Percentiles rank a stretch among this genome's conserved stretches.
phyloP scores from a whole-genome alignment of 1,284 basidiomycete genomes.

The Acaromyces ingoldii region DNA sequence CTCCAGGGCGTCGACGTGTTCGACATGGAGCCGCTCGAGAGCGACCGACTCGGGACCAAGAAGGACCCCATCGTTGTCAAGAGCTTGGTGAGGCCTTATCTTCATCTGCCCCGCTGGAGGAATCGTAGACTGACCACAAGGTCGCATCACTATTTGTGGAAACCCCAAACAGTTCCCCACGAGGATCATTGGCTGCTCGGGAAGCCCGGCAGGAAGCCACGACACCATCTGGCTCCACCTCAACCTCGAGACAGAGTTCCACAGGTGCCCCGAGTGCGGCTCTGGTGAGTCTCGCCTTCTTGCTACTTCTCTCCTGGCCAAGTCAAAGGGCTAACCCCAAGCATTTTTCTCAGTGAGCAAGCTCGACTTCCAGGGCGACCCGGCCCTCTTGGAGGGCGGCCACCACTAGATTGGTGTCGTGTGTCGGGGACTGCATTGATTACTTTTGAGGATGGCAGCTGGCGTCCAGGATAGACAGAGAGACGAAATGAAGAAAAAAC shows the following conservation, averaged over 20 bases:
- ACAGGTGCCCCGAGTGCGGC: slow-evolving; percentile 49
- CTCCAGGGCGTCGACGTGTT: slow-evolving; percentile 85
- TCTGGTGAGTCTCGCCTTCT: slow-evolving; percentile 30
- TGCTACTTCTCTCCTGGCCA: background rate
- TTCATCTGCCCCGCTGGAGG: background rate
- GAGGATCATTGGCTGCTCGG: slow-evolving; percentile 48
- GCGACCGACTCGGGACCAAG: slow-evolving; percentile 81
- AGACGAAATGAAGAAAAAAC: too few relatives aligned
- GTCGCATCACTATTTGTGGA: too few relatives aligned
- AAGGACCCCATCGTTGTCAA: slow-evolving; percentile 80
- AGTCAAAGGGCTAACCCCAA: background rate
- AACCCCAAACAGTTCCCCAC: slow-evolving; percentile 40
- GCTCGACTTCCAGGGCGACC: slow-evolving; percentile 24
- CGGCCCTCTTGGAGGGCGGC: background rate
- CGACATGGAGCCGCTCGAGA: slow-evolving; percentile 78
- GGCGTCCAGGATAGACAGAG: too few relatives aligned
- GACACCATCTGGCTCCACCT: slow-evolving; percentile 48
- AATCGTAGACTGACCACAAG: too few relatives aligned
- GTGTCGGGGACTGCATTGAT: too few relatives aligned
- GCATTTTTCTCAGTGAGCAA: slow-evolving; percentile 28
- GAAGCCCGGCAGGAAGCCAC: slow-evolving; percentile 48
- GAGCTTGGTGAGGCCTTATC: slow-evolving; percentile 66
- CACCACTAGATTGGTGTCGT: slow-evolving; percentile 5
- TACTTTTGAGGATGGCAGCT: too few relatives aligned
- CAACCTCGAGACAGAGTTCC: slow-evolving; percentile 36